A percentile compares a stretch with the other conserved stretches of the same genome.
Evolutionary conservation across 768 basidiomycete genomes (phyloP).

Genomic region (Suillus discolor): DNA sequence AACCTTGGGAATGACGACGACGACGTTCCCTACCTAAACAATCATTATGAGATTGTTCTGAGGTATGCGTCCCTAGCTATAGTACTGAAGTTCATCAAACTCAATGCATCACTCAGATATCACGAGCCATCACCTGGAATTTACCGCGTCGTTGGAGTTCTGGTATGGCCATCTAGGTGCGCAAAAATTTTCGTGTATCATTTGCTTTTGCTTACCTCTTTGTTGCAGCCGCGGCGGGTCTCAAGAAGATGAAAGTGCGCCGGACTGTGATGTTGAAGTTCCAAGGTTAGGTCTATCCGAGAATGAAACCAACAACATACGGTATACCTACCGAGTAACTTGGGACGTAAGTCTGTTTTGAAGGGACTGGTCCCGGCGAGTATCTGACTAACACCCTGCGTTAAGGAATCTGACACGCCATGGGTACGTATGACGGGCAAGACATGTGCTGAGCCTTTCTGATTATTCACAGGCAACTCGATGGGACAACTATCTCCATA

Average conservation of each 20-base stretch:
- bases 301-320: constrained; percentile 58
- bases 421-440: constrained; percentile 52
- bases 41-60: constrained; percentile 89
- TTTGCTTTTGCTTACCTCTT: background rate
- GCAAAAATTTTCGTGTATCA: background rate
- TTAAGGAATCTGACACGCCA: constrained; percentile 79
- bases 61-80: constrained; percentile 44
- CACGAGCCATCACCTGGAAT: constrained; percentile 69
- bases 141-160: constrained; percentile 90
- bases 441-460: constrained; percentile 4
- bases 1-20: constrained; percentile 80
- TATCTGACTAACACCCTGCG: background rate
- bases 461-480: constrained; percentile 71
- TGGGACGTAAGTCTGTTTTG: constrained; percentile 66
- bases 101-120: constrained; percentile 54
- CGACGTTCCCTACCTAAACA: constrained; percentile 75
- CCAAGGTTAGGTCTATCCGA: constrained; percentile 65
- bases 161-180: constrained; percentile 74
- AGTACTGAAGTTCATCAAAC: constrained; percentile 2
- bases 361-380: constrained; percentile 6
- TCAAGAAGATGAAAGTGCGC: constrained; percentile 42
- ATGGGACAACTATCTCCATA: constrained; percentile 96
- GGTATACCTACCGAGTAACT: constrained; percentile 85
- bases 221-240: constrained; percentile 60
- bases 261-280: constrained; percentile 53